Evolutionary conservation across 257 asterid genomes (phyloP).

Genomic region (Ballota nigra): DNA sequence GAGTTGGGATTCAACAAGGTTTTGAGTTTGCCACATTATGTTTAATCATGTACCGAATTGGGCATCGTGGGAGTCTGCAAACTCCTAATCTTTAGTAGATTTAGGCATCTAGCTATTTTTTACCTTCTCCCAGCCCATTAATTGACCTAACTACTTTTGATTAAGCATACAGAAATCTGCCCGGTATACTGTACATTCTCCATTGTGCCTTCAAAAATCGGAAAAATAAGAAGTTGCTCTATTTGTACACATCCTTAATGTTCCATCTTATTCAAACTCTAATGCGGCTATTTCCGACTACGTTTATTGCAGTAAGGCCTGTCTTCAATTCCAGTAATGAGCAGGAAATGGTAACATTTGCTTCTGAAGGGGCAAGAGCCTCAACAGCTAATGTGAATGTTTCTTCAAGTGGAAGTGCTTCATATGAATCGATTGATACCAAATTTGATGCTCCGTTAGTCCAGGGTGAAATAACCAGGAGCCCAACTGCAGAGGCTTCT

Average conservation of each 20-base stretch:
- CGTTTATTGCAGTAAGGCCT: constrained; percentile 42
- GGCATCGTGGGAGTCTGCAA: background rate
- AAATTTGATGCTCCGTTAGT: constrained; percentile 56
- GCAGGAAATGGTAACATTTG: constrained; percentile 68
- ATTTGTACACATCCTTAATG: background rate
- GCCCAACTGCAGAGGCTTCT: constrained; percentile 37
- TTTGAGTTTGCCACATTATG: background rate
- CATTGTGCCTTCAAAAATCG: background rate
- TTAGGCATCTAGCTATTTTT: background rate
- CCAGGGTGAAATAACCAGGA: constrained; percentile 49
- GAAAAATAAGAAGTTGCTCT: background rate
- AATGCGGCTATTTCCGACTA: constrained; percentile 13
- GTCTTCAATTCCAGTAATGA: constrained; percentile 38
- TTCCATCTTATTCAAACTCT: constrained; percentile 19
- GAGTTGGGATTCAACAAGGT: background rate
- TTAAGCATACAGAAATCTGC: background rate
- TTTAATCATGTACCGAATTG: background rate
- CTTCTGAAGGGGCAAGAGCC: constrained; percentile 51
- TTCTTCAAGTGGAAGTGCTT: constrained; percentile 40
- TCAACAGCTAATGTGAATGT: constrained; percentile 21
- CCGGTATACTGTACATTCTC: background rate
- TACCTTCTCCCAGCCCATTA: background rate
- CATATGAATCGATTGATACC: constrained; percentile 34
- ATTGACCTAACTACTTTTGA: background rate
- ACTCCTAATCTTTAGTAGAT: background rate